Evolutionary conservation across 2,329 filamentous ascomycete genomes (phyloP).

Genomic region (Septoria linicola): DNA sequence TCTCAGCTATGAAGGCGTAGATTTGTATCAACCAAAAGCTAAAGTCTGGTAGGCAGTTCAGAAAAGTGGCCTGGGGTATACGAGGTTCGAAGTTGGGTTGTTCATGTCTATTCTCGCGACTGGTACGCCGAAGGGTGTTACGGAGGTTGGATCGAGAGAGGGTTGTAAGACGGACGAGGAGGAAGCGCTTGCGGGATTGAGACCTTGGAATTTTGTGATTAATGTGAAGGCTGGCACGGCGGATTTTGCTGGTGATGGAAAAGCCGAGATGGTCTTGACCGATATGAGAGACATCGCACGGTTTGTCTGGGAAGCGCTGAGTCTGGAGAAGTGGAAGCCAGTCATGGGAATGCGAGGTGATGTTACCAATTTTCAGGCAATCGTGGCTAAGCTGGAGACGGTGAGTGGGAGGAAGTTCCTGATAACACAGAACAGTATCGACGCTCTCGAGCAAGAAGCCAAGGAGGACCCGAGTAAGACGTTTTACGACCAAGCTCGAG

Average conservation of each 20-base stretch:
- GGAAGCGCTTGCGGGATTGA: slow-evolving; percentile 37
- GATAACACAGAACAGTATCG: slow-evolving; percentile 29
- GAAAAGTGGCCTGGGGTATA: slow-evolving; percentile 30
- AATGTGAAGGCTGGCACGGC: slow-evolving; percentile 49
- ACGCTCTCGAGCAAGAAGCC: slow-evolving; percentile 24
- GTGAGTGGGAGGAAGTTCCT: slow-evolving; percentile 33
- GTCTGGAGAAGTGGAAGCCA: slow-evolving; percentile 48
- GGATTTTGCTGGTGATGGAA: slow-evolving; percentile 52
- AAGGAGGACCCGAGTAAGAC: slow-evolving; percentile 22
- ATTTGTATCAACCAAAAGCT: slow-evolving; percentile 30
- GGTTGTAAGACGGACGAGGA: slow-evolving; percentile 30
- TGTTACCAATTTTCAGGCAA: slow-evolving; percentile 29
- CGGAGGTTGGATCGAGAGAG: slow-evolving; percentile 26
- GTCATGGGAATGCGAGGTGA: slow-evolving; percentile 40
- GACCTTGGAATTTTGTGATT: slow-evolving; percentile 44
- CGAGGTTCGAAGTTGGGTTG: slow-evolving; percentile 32
- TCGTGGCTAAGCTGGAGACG: slow-evolving; percentile 31
- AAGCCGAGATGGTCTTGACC: slow-evolving; percentile 48
- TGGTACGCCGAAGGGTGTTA: slow-evolving; percentile 31
- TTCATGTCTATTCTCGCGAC: slow-evolving; percentile 35
- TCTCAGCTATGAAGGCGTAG: slow-evolving; percentile 30
- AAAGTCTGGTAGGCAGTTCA: slow-evolving; percentile 29
- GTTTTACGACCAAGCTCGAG: slow-evolving; percentile 36
- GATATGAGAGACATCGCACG: slow-evolving; percentile 52
- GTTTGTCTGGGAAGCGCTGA: slow-evolving; percentile 47